Conservation (phyloP, 2,329 filamentous ascomycete species). For the Cercospora canescens region DNA sequence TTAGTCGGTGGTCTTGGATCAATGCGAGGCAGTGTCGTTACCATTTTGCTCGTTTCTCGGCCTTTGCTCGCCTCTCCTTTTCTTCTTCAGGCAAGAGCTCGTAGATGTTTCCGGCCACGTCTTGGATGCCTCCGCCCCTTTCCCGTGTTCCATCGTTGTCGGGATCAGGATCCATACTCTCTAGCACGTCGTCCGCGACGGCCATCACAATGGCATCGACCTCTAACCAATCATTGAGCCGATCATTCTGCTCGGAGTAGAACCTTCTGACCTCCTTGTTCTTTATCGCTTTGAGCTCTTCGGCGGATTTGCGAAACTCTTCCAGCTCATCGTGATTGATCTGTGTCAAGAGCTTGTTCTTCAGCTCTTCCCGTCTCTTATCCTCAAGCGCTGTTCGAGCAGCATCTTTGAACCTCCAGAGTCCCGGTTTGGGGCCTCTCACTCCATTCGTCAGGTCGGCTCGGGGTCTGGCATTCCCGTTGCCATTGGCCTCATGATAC, state of each 20-base stretch:
- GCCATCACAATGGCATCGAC: conserved; percentile 59
- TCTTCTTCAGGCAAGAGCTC: conserved; percentile 58
- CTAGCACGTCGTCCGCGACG: conserved; percentile 60
- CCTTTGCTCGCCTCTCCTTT: conserved; percentile 49
- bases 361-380: conserved; percentile 48
- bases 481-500: conserved; percentile 13
- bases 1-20: neutral
- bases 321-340: conserved; percentile 51
- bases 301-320: conserved; percentile 51
- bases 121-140: conserved; percentile 52
- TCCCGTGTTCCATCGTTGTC: conserved; percentile 59
- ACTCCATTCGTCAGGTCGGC: conserved; percentile 18
- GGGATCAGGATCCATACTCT: conserved; percentile 60
- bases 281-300: conserved; percentile 56
- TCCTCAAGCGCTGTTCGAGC: conserved; percentile 49
- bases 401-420: conserved; percentile 50
- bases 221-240: conserved; percentile 59
- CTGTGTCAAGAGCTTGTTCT: conserved; percentile 49
- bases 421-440: conserved; percentile 27
- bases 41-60: conserved; percentile 53
- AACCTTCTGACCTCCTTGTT: conserved; percentile 55
- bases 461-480: conserved; percentile 18
- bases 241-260: conserved; percentile 56
- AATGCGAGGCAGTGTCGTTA: neutral
- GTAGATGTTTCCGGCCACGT: conserved; percentile 52